These are phyloP conservation scores for Chytriomyces confervae DNA, from an alignment of 192 early-diverging fungal species.

Conservation along the genomic window DNA sequence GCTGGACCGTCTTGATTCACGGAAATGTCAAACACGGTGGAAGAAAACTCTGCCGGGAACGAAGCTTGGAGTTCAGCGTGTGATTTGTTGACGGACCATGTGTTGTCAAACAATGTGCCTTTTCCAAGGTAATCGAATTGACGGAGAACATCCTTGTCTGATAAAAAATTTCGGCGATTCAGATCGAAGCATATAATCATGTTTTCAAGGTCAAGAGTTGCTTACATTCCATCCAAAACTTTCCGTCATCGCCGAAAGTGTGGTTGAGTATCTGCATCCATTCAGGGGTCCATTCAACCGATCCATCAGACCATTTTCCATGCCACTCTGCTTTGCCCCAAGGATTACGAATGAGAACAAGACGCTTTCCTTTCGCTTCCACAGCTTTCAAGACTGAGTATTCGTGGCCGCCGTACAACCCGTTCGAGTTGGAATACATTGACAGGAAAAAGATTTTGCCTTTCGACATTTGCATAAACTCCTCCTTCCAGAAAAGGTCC, in stretches of 20 bases:
- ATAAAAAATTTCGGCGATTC: background rate
- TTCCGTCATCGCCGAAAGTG: constrained; percentile 44
- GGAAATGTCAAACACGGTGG: constrained; percentile 24
- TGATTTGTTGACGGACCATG: constrained; percentile 29
- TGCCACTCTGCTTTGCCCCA: constrained; percentile 60
- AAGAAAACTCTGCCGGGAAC: constrained; percentile 17
- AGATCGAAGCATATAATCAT: too few relatives aligned
- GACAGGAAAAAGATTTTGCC: constrained; percentile 40
- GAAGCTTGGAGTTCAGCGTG: constrained; percentile 28
- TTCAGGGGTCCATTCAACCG: constrained; percentile 40
- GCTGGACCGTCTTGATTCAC: constrained; percentile 5
- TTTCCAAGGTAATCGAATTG: constrained; percentile 32
- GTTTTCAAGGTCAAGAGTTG: background rate
- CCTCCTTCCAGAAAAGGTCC: constrained; percentile 63
- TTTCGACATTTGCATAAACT: constrained; percentile 54
- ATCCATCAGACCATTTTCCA: constrained; percentile 47
- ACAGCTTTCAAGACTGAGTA: constrained; percentile 54
- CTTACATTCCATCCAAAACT: constrained; percentile 43
- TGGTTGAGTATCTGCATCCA: constrained; percentile 43
- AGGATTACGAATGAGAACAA: constrained; percentile 56
- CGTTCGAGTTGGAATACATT: constrained; percentile 36
- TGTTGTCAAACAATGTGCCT: constrained; percentile 35
- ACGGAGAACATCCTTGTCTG: constrained; percentile 34
- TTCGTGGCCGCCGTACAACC: constrained; percentile 50
- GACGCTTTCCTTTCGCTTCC: constrained; percentile 53